These are phyloP conservation scores for Heterobasidion parviporum DNA, from an alignment of 1,284 basidiomycete genomes.

Conservation along the genomic window DNA sequence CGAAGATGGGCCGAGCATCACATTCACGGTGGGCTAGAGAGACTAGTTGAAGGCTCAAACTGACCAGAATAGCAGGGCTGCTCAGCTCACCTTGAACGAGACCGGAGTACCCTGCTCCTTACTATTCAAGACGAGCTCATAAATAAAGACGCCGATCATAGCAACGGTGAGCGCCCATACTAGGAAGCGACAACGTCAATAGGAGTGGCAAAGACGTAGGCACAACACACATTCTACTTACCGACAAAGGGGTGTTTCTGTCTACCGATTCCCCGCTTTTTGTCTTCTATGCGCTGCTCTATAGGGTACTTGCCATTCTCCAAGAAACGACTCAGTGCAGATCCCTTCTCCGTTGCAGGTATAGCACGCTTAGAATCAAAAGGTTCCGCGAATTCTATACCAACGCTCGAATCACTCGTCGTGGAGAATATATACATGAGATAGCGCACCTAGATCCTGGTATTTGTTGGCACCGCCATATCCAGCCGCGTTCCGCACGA, in stretches of 20 bases:
- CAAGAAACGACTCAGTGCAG: slow-evolving; percentile 15
- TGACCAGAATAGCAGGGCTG: slow-evolving; percentile 5
- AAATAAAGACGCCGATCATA: slow-evolving; percentile 72
- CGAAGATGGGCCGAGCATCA: slow-evolving; percentile 86
- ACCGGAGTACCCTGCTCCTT: slow-evolving; percentile 71
- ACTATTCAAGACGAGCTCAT: slow-evolving; percentile 71
- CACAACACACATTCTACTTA: slow-evolving; percentile 26
- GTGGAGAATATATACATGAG: background rate
- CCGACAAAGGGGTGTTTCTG: slow-evolving; percentile 76
- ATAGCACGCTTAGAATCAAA: slow-evolving; percentile 19
- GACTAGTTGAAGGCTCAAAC: background rate
- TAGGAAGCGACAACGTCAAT: slow-evolving; percentile 18
- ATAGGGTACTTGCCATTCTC: slow-evolving; percentile 48
- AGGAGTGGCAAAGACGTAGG: background rate
- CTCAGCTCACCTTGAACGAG: slow-evolving; percentile 58
- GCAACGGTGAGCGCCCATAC: slow-evolving; percentile 54
- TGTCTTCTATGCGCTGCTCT: slow-evolving; percentile 80
- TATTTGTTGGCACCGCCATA: slow-evolving; percentile 21
- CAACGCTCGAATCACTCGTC: background rate
- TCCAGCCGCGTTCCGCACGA: background rate
- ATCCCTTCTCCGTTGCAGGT: slow-evolving; percentile 26
- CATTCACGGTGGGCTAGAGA: slow-evolving; percentile 53
- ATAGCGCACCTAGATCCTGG: slow-evolving; percentile 45
- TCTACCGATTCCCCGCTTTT: slow-evolving; percentile 75
- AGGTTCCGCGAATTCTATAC: slow-evolving; percentile 54